Evolutionary conservation across 2,329 filamentous ascomycete genomes (phyloP).

Genomic region (Tolypocladium paradoxum): DNA sequence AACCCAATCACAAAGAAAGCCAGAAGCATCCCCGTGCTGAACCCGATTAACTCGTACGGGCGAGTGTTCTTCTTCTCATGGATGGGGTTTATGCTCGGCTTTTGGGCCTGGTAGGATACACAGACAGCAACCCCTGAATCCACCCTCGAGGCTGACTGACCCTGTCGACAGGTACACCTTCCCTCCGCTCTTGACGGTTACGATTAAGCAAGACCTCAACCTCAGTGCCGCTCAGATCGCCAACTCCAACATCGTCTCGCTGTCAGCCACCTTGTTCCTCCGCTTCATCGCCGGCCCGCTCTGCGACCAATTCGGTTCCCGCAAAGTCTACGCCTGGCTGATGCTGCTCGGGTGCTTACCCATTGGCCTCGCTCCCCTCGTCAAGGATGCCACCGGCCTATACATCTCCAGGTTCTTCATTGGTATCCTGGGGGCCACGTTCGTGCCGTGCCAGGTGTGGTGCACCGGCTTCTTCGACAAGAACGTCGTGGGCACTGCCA

Average conservation of each 20-base stretch:
- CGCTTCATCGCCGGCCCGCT: slow-evolving; percentile 68
- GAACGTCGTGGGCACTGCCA: slow-evolving; percentile 81
- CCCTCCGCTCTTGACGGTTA: slow-evolving; percentile 66
- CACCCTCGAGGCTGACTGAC: neutral
- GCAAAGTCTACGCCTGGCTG: slow-evolving; percentile 65
- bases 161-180: slow-evolving; percentile 58
- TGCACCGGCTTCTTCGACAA: slow-evolving; percentile 89
- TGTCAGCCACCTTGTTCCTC: slow-evolving; percentile 59
- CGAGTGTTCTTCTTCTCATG: slow-evolving; percentile 86
- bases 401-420: slow-evolving; percentile 70
- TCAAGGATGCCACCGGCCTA: slow-evolving; percentile 52
- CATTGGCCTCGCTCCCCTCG: slow-evolving; percentile 69
- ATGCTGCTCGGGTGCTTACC: slow-evolving; percentile 73
- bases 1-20: slow-evolving; percentile 82
- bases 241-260: slow-evolving; percentile 84
- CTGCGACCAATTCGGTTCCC: slow-evolving; percentile 78
- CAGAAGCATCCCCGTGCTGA: slow-evolving; percentile 66
- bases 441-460: slow-evolving; percentile 87
- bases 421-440: slow-evolving; percentile 65
- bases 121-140: no score
- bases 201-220: slow-evolving; percentile 68
- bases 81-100: slow-evolving; percentile 77
- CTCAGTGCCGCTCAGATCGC: slow-evolving; percentile 62
- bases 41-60: slow-evolving; percentile 69
- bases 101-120: slow-evolving; percentile 60